Evolutionary conservation across 257 asterid species (phyloP).

Genomic region (Solanum peruvianum): DNA sequence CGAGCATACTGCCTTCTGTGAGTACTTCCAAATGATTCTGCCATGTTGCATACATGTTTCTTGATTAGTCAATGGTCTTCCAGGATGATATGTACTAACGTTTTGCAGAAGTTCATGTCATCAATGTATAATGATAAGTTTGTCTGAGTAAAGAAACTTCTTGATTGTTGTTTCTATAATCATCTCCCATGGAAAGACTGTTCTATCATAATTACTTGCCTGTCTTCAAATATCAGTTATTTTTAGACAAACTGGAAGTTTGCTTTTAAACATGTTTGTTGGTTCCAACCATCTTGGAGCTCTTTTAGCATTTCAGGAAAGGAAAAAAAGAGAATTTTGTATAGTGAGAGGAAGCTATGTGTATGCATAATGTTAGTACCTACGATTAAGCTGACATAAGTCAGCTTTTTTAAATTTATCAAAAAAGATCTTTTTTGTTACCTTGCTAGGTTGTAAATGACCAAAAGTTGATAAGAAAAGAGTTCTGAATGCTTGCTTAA

Average conservation of each 20-base stretch:
- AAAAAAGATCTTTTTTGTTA: background rate
- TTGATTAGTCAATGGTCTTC: background rate
- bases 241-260: background rate
- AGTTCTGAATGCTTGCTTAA: conserved; percentile 14
- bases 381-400: background rate
- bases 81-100: background rate
- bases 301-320: background rate
- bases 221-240: background rate
- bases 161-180: background rate
- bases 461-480: background rate
- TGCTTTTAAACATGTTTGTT: background rate
- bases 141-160: background rate
- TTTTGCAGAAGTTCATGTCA: background rate
- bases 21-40: background rate
- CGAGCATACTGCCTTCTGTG: background rate
- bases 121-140: background rate
- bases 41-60: background rate
- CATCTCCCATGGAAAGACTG: background rate
- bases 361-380: background rate
- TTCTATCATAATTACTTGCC: background rate
- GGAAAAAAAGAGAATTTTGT: background rate
- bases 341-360: background rate
- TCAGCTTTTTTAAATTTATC: background rate
- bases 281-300: background rate
- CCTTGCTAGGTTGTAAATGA: background rate